Evolutionary conservation across 106 monocot species (phyloP), one percentile per base, ranked within the genome.

Genomic region (Allium cepa): DNA sequence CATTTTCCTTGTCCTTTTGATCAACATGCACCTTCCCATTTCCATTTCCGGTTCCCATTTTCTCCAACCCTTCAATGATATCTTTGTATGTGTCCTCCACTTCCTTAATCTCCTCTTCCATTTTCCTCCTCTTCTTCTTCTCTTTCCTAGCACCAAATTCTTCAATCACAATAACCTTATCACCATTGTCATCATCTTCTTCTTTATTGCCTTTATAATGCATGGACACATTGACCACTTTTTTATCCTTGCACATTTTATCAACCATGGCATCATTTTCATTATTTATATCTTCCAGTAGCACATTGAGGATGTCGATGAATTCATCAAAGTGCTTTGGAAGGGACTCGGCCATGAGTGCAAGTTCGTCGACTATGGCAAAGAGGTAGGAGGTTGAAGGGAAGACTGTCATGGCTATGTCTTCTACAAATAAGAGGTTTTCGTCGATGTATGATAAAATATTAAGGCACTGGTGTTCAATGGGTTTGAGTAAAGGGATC

Each of bases 401-500:
- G 59, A 69, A 81, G 49, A 77, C 45, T 28, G 46, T 47, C 59
- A 70, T 53, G 68, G 59, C 9, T n/a, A 64, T 12, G 52, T 77
- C 68, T 47, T 77, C 73, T 7, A 62, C 7, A 8, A 11, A 50
- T 10, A 77, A 17, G 45, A 77, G 63, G 47, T 13, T 8, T 14
- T 69, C 55, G 17, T 81, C 77, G 47, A 77, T 26, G 57, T 60
- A 70, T 3, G 72, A 64, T 56, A 81, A 73, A 11, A 69, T 69
- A 10, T 8, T 63, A 9, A 81, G 72, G 28, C 68, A 76, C 27
- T 53, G 56, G 1, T 27, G 62, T 28, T 64, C 7, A 7, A 73
- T 7, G 7, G 76, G 81, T 58, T 58, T n/a, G 7, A 77, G 11
- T 9, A 77, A 22, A 27, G 69, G 73, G 50, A 51, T 46, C 6